Evolutionary conservation across 1,284 basidiomycete species (phyloP), one percentile per base, ranked within the genome.

Genomic region (Xerocomus nothofagi): DNA sequence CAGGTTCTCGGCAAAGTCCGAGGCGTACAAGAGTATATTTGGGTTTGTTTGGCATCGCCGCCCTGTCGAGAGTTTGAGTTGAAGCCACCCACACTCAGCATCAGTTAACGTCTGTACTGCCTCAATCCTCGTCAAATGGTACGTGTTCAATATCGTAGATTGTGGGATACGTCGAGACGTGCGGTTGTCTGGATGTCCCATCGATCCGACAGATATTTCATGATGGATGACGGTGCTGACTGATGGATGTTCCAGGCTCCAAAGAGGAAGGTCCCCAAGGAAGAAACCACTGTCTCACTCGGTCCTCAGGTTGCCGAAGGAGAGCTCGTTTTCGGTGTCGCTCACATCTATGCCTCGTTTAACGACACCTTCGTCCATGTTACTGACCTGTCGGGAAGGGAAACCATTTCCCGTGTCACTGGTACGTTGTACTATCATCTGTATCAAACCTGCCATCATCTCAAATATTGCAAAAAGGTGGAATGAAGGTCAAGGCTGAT

Each of bases 401-500:
- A 99, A 82, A 99, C 96, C 70, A 93, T 99, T 77, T 90, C 91
- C 66, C 93, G 96, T 73, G 93, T 98, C 60, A 99, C 96, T 61
- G 95, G 94, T 89, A 56, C 62, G 80, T 77, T 21, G 33, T 32
- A 30, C 20, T 39, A 10, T 6, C 9, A 39, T 26, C 6, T 4
- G 12, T 2, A 23, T 36, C 12, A 1, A 23, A 31, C 15, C 14
- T 12, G 1, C 3, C 34, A 7, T 23, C 8, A 3, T 39, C 36
- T 49, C n/a, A 52, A n/a, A 17, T 9, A 1, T 17, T 18, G 32
- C 2, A 43, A 45, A n/a, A 55, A 91, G 91, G 91, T 69, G 96
- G 96, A 59, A 99, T 99, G 97, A 99, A 99, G 81, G 96, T 99
- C 80, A 99, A 99, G 82, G 97, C 96, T 34, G 96, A 99, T 77